Evolutionary conservation across 139 green algal species (phyloP), one percentile per base, ranked within the genome.

Genomic region (Coelastrella sp.): DNA sequence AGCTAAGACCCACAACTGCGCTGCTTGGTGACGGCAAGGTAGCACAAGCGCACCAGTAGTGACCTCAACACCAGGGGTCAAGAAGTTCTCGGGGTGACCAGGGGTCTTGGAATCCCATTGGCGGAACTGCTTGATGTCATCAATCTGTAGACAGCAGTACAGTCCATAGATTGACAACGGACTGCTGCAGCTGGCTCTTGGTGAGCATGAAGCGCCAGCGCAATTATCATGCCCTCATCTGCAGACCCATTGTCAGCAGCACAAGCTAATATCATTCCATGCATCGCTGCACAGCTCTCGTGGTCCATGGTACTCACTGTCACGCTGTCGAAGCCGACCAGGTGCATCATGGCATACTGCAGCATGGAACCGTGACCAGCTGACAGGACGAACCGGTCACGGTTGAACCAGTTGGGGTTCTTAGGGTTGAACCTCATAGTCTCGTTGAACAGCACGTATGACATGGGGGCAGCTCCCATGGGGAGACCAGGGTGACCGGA

Each of bases 301-400:
- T 49, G 35, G 1, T 49, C 35, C 9, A 7, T 10, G 74, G 17
- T 80, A 87, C 95, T 95, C 82, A 97, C 95, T 85, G 91, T 90
- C 56, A 99, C 95, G 88, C 93, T 95, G 88, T 98, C 94, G 93
- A 98, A 99, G 93, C 98, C 98, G 58, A 95, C 93, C 82, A 99
- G 94, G 95, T 99, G 97, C 91, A 99, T 93, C 91, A 99, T 93
- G n/a, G 97, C 94, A 92, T 99, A 99, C 92, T 98, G 97, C 76
- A 99, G 97, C 98, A 99, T 99, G 93, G 96, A 99, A 66, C 97
- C 98, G 96, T 99, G 98, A 78, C 98, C 98, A 85, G 98, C 98
- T 25, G 98, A 99, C 81, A 99, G 98, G 60, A 99, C 97, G 92
- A 99, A 99, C 91, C 98, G 95, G 92, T 99, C 98, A 66, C 98